Evolutionary conservation across 176 grass and related monocot genomes (phyloP).

Genomic region (Triticum timopheevii): DNA sequence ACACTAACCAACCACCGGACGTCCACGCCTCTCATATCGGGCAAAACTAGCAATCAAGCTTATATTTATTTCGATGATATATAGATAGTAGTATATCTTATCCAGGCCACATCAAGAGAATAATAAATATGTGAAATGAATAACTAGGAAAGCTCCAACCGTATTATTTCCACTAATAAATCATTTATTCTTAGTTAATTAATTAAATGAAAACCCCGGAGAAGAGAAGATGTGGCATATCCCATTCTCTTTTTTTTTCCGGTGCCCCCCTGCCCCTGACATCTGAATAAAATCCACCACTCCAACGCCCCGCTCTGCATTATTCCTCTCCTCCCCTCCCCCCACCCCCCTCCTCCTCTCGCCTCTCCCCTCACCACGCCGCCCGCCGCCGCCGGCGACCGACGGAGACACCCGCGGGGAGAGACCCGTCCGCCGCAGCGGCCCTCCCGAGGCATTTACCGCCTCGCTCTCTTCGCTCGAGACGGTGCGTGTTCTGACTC

Average conservation of each 20-base stretch:
- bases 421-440: neutral
- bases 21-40: too few species aligned
- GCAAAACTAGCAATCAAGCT: too few species aligned
- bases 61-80: too few species aligned
- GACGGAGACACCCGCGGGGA: neutral
- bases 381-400: neutral
- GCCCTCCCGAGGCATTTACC: neutral
- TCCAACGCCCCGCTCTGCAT: constrained; percentile 35
- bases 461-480: neutral
- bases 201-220: neutral
- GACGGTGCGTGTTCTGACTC: constrained; percentile 9
- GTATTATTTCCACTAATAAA: neutral
- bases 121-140: too few species aligned
- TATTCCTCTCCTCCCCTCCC: constrained; percentile 24
- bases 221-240: neutral
- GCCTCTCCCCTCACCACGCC: neutral
- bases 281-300: constrained; percentile 59
- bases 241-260: neutral
- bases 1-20: too few species aligned
- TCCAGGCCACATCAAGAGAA: too few species aligned
- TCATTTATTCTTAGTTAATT: neutral
- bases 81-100: too few species aligned
- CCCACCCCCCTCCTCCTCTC: neutral
- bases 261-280: constrained; percentile 7
- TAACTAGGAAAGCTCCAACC: too few species aligned